phyloP scores from a whole-genome alignment of 2,329 filamentous ascomycete species.

The Pseudocercospora ulei region DNA sequence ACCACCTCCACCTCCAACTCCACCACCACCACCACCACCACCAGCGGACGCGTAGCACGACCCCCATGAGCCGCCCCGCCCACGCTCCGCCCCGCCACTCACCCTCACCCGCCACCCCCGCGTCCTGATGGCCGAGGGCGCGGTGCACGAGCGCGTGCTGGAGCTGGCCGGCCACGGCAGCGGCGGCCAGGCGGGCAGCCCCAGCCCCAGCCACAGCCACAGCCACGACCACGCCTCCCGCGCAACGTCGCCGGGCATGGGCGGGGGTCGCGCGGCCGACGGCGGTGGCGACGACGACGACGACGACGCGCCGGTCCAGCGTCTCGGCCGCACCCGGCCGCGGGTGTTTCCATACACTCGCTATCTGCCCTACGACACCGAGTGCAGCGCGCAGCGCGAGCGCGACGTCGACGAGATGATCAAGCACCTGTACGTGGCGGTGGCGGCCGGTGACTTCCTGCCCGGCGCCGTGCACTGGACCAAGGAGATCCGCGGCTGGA shows the following conservation, averaged over 20 bases:
- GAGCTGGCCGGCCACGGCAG: conserved; percentile 36
- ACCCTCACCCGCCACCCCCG: too few relatives aligned
- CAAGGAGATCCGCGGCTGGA: conserved; percentile 86
- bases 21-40: not conserved
- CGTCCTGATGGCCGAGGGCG: conserved; percentile 25
- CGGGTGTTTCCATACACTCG: conserved; percentile 89
- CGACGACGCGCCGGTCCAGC: conserved; percentile 42
- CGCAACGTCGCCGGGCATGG: conserved; percentile 69
- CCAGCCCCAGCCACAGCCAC: conserved; percentile 29
- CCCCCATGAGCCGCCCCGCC: conserved; percentile 20
- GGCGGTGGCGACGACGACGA: conserved; percentile 23
- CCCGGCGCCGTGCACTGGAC: conserved; percentile 95
- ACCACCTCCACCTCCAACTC: conserved; percentile 1
- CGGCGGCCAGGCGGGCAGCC: conserved; percentile 36
- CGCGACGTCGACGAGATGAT: conserved; percentile 75
- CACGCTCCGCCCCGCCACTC: conserved; percentile 16
- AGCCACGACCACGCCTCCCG: conserved; percentile 62
- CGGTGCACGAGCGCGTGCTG: conserved; percentile 33
- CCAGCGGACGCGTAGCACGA: too few relatives aligned
- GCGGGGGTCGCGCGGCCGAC: conserved; percentile 39
- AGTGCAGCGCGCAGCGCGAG: conserved; percentile 68
- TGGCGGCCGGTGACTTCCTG: conserved; percentile 87
- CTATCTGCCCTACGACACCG: conserved; percentile 79
- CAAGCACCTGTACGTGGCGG: conserved; percentile 82
- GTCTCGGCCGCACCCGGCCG: conserved; percentile 61